Percentiles rank a stretch among this genome's conserved stretches.
These are phyloP conservation scores for Graphiopsis chlorocephala DNA, from an alignment of 2,329 filamentous ascomycete species.

Conservation along the genomic window DNA sequence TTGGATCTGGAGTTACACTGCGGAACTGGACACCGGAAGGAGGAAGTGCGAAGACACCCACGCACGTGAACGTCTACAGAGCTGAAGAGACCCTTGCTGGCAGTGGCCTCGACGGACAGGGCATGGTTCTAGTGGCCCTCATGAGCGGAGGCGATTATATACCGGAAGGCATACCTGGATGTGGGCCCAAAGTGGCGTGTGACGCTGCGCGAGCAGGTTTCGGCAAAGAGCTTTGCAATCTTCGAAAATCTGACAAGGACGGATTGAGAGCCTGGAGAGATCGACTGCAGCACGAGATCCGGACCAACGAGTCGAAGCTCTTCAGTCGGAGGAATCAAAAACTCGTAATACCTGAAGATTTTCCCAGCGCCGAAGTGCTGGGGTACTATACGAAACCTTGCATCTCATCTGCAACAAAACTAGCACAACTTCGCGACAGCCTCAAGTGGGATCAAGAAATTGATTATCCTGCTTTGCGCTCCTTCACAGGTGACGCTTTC, in stretches of 20 bases:
- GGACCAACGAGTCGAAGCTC: slow-evolving; percentile 76
- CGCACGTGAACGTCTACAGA: slow-evolving; percentile 82
- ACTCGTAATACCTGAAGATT: slow-evolving; percentile 72
- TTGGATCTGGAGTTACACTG: slow-evolving; percentile 76
- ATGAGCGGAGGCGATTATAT: slow-evolving; percentile 96
- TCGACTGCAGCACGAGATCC: slow-evolving; percentile 69
- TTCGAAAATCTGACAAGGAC: slow-evolving; percentile 58
- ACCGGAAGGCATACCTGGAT: slow-evolving; percentile 81
- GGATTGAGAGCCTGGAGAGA: slow-evolving; percentile 70
- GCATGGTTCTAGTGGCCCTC: slow-evolving; percentile 89
- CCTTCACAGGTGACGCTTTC: slow-evolving; percentile 75
- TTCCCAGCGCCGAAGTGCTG: slow-evolving; percentile 75
- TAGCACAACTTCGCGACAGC: slow-evolving; percentile 54
- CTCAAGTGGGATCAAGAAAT: slow-evolving; percentile 63
- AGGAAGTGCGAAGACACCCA: slow-evolving; percentile 57
- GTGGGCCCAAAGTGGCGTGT: slow-evolving; percentile 82
- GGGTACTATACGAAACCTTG: slow-evolving; percentile 85
- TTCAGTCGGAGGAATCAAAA: slow-evolving; percentile 75
- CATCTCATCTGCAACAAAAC: slow-evolving; percentile 62
- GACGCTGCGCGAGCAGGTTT: slow-evolving; percentile 89
- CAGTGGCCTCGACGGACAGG: slow-evolving; percentile 70
- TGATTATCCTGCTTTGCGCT: slow-evolving; percentile 65
- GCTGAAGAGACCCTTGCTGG: slow-evolving; percentile 54
- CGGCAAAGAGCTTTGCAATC: slow-evolving; percentile 68
- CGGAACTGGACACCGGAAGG: slow-evolving; percentile 80